A percentile compares a stretch with the other conserved stretches of the same genome.
These are phyloP conservation scores for Laguncularia racemosa DNA, from an alignment of 345 rosid genomes.

Conservation along the genomic window DNA sequence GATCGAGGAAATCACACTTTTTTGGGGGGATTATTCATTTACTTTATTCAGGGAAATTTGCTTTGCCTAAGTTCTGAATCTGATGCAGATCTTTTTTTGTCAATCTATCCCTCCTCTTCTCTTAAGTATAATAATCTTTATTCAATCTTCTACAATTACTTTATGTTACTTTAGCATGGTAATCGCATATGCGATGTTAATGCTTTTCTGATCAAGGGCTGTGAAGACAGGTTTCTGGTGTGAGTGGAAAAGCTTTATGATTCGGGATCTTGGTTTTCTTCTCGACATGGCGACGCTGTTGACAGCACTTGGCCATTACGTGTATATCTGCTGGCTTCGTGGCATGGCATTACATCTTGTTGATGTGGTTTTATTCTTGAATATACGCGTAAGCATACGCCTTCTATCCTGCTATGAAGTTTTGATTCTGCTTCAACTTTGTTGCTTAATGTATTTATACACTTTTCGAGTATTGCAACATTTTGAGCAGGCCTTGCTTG, in stretches of 20 bases:
- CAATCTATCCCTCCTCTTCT: too few relatives aligned
- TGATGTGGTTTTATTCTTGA: slow-evolving; percentile 83
- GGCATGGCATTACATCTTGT: slow-evolving; percentile 94
- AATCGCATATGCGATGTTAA: neutral
- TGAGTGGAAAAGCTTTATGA: slow-evolving; percentile 94
- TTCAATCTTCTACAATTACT: too few relatives aligned
- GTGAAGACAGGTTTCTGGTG: slow-evolving; percentile 61
- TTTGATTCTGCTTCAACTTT: neutral
- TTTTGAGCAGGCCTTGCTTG: slow-evolving; percentile 74
- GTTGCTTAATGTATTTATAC: neutral
- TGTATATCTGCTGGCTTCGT: slow-evolving; percentile 92
- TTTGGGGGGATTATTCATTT: too few relatives aligned
- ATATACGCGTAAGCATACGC: slow-evolving; percentile 68
- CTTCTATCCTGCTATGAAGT: slow-evolving; percentile 4
- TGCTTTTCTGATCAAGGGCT: slow-evolving; percentile 10
- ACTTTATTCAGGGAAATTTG: too few relatives aligned
- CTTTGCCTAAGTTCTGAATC: too few relatives aligned
- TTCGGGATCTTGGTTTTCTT: slow-evolving; percentile 83
- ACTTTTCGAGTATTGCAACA: slow-evolving; percentile 8
- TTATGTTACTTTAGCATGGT: too few relatives aligned
- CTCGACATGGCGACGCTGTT: slow-evolving; percentile 88
- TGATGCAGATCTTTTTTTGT: too few relatives aligned
- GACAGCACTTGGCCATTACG: slow-evolving; percentile 91
- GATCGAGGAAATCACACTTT: too few relatives aligned
- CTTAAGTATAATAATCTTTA: too few relatives aligned